These are phyloP conservation scores for Hypericum androsaemum DNA, from an alignment of 345 rosid species.

Conservation along the genomic window DNA sequence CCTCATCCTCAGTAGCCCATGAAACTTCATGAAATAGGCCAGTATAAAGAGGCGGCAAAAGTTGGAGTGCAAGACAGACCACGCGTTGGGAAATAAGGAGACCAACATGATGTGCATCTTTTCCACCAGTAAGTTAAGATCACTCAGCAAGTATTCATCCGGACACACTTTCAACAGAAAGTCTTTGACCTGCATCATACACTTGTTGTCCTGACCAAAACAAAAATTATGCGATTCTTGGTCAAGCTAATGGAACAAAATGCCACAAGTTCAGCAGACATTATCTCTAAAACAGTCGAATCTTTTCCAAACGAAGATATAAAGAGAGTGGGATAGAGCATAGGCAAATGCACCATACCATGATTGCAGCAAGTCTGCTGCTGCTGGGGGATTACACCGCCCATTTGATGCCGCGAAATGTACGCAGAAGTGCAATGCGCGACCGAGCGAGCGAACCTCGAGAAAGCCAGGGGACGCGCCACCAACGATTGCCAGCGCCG, in stretches of 20 bases:
- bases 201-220: conserved; percentile 57
- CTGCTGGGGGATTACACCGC: conserved; percentile 11
- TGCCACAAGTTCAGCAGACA: no score
- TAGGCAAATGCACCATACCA: no score
- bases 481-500: conserved; percentile 24
- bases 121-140: no score
- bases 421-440: conserved; percentile 32
- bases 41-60: no score
- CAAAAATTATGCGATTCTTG: no score
- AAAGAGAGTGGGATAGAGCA: neutral
- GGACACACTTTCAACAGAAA: conserved; percentile 48
- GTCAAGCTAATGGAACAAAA: neutral
- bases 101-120: no score
- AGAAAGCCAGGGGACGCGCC: conserved; percentile 48
- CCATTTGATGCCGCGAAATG: conserved; percentile 22
- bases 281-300: no score
- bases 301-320: neutral
- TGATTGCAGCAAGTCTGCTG: conserved; percentile 20
- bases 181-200: conserved; percentile 50
- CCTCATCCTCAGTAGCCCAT: no score
- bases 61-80: no score
- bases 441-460: conserved; percentile 59
- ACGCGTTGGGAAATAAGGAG: no score
- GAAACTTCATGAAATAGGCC: no score
- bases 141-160: no score